phyloP scores from a whole-genome alignment of 2,329 filamentous ascomycete species.

The Epichloe bromicola region DNA sequence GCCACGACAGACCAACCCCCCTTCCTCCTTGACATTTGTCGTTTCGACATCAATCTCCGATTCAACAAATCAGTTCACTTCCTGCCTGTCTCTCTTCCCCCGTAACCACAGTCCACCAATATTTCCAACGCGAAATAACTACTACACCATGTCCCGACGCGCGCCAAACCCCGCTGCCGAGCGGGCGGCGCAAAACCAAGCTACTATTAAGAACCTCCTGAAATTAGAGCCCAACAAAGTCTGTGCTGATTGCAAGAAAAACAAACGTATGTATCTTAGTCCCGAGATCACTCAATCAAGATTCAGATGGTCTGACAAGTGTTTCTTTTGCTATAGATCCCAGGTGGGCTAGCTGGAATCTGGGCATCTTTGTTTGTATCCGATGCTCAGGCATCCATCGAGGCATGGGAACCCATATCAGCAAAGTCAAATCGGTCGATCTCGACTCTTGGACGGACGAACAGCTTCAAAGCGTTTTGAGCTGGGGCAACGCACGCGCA shows the following conservation, averaged over 20 bases:
- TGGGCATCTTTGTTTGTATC: conserved; percentile 95
- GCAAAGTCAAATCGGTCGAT: conserved; percentile 94
- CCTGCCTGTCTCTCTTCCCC: conserved; percentile 1
- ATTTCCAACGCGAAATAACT: conserved; percentile 7
- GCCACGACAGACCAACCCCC: conserved; percentile 1
- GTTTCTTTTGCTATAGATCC: conserved; percentile 49
- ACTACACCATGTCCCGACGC: conserved; percentile 58
- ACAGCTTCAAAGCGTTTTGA: conserved; percentile 83
- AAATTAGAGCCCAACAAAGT: conserved; percentile 94
- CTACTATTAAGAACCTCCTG: conserved; percentile 85
- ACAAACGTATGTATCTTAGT: conserved; percentile 61
- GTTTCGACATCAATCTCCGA: background rate
- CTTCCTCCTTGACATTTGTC: background rate
- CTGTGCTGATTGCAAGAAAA: conserved; percentile 97
- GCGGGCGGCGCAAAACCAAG: conserved; percentile 82
- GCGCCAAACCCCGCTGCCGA: conserved; percentile 67
- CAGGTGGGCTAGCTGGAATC: conserved; percentile 98
- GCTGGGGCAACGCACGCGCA: conserved; percentile 90
- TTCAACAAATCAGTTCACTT: background rate
- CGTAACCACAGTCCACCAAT: conserved; percentile 6
- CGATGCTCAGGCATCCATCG: conserved; percentile 97
- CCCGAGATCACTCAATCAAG: background rate
- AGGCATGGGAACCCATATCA: conserved; percentile 98
- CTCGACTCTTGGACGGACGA: conserved; percentile 98
- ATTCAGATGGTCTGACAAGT: conserved; percentile 2